Percentiles rank a stretch among this genome's conserved stretches.
phyloP scores from a whole-genome alignment of 306 rosid genomes.

The Prunus padus region DNA sequence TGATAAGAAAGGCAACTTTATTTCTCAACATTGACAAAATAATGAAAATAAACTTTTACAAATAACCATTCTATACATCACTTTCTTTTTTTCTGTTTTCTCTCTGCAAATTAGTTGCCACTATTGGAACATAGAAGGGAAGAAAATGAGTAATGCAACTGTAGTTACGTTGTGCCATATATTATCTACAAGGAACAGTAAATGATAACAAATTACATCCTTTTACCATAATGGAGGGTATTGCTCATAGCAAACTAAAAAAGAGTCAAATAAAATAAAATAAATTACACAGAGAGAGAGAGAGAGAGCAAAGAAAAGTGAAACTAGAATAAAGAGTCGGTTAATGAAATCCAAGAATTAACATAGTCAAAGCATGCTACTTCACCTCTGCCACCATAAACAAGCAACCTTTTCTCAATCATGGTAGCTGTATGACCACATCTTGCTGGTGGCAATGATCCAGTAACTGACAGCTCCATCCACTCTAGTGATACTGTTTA shows the following conservation, averaged over 20 bases:
- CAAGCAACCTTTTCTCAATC: conserved; percentile 88
- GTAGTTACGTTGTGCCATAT: neutral
- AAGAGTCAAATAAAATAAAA: neutral
- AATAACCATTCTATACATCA: neutral
- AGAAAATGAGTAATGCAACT: neutral
- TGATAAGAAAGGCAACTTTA: neutral
- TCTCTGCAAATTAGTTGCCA: neutral
- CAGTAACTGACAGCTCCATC: conserved; percentile 80
- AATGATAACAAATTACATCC: neutral
- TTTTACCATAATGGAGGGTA: neutral
- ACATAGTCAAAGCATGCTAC: conserved; percentile 21
- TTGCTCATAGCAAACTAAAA: neutral
- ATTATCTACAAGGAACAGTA: neutral
- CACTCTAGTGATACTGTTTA: conserved; percentile 83
- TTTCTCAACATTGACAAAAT: neutral
- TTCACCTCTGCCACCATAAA: conserved; percentile 95
- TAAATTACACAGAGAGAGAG: neutral
- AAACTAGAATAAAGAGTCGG: neutral
- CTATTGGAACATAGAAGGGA: neutral
- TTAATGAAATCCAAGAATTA: conserved; percentile 15
- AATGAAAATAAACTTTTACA: neutral
- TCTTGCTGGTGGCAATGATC: conserved; percentile 87
- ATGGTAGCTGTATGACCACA: conserved; percentile 92
- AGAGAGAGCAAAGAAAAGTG: neutral
- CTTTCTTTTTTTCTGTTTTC: no score